Conservation (phyloP, 371 early-diverging fungal genomes). For the Batrachochytrium dendrobatidis region DNA sequence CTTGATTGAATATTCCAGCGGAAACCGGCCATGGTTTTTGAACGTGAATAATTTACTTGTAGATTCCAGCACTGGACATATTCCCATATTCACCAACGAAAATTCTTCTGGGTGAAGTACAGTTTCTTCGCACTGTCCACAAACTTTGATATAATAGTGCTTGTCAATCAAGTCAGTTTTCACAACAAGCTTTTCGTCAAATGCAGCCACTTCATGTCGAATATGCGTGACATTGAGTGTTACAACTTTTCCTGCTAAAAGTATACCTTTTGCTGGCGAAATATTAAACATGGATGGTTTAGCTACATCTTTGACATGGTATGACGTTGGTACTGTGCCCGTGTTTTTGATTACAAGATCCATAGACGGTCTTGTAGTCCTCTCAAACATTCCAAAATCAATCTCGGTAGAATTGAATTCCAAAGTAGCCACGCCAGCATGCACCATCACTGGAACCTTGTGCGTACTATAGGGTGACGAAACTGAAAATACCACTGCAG, state of each 20-base stretch:
- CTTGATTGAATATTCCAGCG: conserved; percentile 36
- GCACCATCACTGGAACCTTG: conserved; percentile 41
- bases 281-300: conserved; percentile 44
- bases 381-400: conserved; percentile 54
- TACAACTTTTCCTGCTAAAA: conserved; percentile 27
- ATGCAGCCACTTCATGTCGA: conserved; percentile 35
- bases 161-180: conserved; percentile 45
- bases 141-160: conserved; percentile 31
- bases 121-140: conserved; percentile 51
- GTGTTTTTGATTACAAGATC: conserved; percentile 34
- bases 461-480: conserved; percentile 49
- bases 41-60: conserved; percentile 36
- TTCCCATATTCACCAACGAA: conserved; percentile 41
- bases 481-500: conserved; percentile 37
- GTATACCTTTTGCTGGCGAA: conserved; percentile 30
- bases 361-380: conserved; percentile 31
- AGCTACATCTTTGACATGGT: conserved; percentile 26
- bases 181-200: conserved; percentile 36
- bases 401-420: conserved; percentile 34
- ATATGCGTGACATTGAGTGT: conserved; percentile 35
- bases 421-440: conserved; percentile 42
- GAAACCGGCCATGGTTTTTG: conserved; percentile 44
- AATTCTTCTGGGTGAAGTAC: conserved; percentile 44
- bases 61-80: conserved; percentile 44
- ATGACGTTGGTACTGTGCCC: conserved; percentile 46